Evolutionary conservation across 2,329 filamentous ascomycete genomes (phyloP).

Genomic region (Scopulariopsis brevicaulis): DNA sequence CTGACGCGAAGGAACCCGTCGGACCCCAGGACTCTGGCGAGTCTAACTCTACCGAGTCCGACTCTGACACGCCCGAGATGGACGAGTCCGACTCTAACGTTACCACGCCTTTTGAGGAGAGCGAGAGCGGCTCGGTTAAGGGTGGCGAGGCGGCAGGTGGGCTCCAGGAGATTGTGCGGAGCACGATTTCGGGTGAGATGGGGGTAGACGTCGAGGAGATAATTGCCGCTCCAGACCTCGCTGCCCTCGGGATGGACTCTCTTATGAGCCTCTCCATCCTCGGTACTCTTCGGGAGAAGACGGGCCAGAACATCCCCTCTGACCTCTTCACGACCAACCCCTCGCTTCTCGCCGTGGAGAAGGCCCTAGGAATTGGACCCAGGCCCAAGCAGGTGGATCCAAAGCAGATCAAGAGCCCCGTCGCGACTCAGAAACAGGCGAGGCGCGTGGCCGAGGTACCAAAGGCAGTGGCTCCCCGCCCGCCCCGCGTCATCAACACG

Average conservation of each 20-base stretch:
- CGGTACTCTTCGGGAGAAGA: constrained; percentile 41
- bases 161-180: constrained; percentile 43
- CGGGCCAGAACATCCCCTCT: constrained; percentile 39
- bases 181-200: constrained; percentile 61
- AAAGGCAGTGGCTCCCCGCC: constrained; percentile 3
- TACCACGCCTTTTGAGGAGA: constrained; percentile 42
- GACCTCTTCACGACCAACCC: constrained; percentile 52
- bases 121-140: constrained; percentile 35
- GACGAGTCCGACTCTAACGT: constrained; percentile 33
- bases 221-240: constrained; percentile 38
- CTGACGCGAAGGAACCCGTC: constrained; percentile 12
- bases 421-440: constrained; percentile 15
- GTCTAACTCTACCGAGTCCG: constrained; percentile 19
- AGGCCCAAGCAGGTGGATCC: constrained; percentile 21
- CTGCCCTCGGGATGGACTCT: constrained; percentile 48
- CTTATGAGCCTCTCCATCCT: constrained; percentile 45
- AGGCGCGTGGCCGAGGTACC: constrained; percentile 9
- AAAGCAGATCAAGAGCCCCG: background rate
- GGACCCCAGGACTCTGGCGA: constrained; percentile 18
- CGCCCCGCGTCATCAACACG: constrained; percentile 13
- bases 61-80: constrained; percentile 31
- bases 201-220: constrained; percentile 57
- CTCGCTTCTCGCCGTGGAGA: constrained; percentile 54
- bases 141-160: constrained; percentile 21
- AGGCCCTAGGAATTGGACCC: constrained; percentile 42